Base-by-base conservation (phyloP, 371 early-diverging fungal genomes). In the Mortierella sp. region DNA sequence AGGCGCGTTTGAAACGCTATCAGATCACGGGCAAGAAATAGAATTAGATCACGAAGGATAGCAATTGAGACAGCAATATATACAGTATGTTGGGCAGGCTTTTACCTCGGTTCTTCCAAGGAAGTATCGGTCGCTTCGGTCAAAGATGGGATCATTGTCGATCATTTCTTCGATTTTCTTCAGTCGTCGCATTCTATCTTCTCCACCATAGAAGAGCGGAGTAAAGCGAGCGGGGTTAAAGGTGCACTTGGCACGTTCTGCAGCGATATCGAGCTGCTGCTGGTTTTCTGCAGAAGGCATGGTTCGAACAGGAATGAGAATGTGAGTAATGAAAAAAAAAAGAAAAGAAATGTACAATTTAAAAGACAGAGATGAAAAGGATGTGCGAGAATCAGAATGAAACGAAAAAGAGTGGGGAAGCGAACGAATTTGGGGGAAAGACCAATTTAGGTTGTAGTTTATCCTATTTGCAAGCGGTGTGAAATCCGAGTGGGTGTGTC, bases 171-270 rank as follows among this genome's bases (percentile, higher is more conserved):
- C 77, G 15, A 82, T 68, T 13, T 64, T 65, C 62, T 67, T 75
- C 68, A 69, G 29, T 9, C 51, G 60, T 19, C 43, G 23, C 70
- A 75, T 45, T 6, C 64, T 64, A 43, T 76, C 83, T 40, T 76
- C 74, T 1, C 77, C 83, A 13, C 83, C 83, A 60, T 73, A 73
- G 59, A 82, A 82, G 58, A 82, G 74, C 8, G 74, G 64, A 13
- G 83, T 82, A 28, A 73, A 23, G 23, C 63, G 54, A 19, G 87
- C 31, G 10, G 83, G 77, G 68, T 89, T 83, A 64, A 90, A 90
- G 31, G 85, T 80, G 51, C 86, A 86, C 57, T 87, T 85, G 29
- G 86, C 88, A 65, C 90, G 86, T 72, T 90, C 90, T 32, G 83
- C 83, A 34, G 70, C 67, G 35, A 80, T 80, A 62, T 80, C 80